These are phyloP conservation scores for Oropetium thomaeum DNA, from an alignment of 176 grass and related monocot species.

Conservation along the genomic window DNA sequence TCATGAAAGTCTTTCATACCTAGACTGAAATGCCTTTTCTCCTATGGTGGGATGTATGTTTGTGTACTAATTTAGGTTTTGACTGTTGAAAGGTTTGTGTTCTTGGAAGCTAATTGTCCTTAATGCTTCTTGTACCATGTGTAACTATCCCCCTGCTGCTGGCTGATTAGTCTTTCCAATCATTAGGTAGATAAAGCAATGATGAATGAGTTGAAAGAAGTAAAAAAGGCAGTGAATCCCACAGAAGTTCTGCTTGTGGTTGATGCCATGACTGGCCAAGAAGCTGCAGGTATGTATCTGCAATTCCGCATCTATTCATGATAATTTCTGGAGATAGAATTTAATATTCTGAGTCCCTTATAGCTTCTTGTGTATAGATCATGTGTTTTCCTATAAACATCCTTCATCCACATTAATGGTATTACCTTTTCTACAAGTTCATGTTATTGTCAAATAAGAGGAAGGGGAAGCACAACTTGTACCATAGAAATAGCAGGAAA, in stretches of 20 bases:
- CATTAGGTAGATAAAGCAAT: conserved; percentile 83
- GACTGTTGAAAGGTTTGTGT: background rate
- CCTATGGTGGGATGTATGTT: background rate
- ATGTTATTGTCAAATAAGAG: background rate
- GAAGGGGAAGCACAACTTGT: background rate
- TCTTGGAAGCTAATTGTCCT: background rate
- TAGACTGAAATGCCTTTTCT: background rate
- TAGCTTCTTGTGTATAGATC: background rate
- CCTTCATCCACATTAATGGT: background rate
- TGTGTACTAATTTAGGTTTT: background rate
- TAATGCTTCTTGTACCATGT: background rate
- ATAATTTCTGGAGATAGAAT: background rate
- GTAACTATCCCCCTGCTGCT: background rate
- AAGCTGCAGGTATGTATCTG: conserved; percentile 22
- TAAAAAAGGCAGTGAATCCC: conserved; percentile 69
- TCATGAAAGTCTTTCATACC: background rate
- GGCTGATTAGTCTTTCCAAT: conserved; percentile 23
- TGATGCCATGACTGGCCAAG: conserved; percentile 83
- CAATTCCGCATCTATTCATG: background rate
- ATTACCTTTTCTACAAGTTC: background rate
- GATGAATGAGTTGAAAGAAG: conserved; percentile 91
- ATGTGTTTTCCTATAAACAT: background rate
- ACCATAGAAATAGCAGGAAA: background rate
- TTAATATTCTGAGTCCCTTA: background rate
- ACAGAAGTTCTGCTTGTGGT: conserved; percentile 83